Percentiles rank a stretch among this genome's conserved stretches.
These are phyloP conservation scores for Paramecium sexaurelia DNA, from an alignment of 73 alveolate genomes.

Conservation along the genomic window DNA sequence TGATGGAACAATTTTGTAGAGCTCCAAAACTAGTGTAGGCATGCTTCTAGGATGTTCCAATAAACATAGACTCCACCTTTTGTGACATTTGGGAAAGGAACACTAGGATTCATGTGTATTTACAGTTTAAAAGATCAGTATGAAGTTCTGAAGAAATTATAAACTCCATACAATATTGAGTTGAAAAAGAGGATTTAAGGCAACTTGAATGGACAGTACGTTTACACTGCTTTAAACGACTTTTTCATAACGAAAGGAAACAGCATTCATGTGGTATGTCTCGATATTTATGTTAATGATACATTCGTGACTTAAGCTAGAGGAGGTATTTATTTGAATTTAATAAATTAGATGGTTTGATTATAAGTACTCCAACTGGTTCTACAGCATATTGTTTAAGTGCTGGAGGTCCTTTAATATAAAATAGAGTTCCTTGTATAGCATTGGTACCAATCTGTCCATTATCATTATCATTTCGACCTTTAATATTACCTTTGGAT, in stretches of 20 bases:
- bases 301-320: constrained; percentile 51
- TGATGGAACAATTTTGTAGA: constrained; percentile 64
- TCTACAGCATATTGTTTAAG: constrained; percentile 94
- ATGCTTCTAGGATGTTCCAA: constrained; percentile 56
- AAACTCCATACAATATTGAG: constrained; percentile 7
- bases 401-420: constrained; percentile 98
- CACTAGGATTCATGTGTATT: constrained; percentile 67
- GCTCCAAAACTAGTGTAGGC: constrained; percentile 42
- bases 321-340: constrained; percentile 63
- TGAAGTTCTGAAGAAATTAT: background rate
- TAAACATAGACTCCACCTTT: constrained; percentile 61
- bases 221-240: background rate
- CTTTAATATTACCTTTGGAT: constrained; percentile 85
- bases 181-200: constrained; percentile 49
- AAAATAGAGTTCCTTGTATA: constrained; percentile 86
- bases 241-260: constrained; percentile 34
- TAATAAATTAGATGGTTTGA: constrained; percentile 79
- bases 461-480: constrained; percentile 93
- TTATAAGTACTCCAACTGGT: constrained; percentile 94
- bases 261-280: constrained; percentile 24
- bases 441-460: constrained; percentile 92
- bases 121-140: constrained; percentile 31
- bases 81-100: constrained; percentile 61
- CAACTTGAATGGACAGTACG: background rate
- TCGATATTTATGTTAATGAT: constrained; percentile 63